A percentile compares a stretch with the other conserved stretches of the same genome.
phyloP scores from a whole-genome alignment of 1,284 basidiomycete genomes.

The Apiotrichum akiyoshidainum region DNA sequence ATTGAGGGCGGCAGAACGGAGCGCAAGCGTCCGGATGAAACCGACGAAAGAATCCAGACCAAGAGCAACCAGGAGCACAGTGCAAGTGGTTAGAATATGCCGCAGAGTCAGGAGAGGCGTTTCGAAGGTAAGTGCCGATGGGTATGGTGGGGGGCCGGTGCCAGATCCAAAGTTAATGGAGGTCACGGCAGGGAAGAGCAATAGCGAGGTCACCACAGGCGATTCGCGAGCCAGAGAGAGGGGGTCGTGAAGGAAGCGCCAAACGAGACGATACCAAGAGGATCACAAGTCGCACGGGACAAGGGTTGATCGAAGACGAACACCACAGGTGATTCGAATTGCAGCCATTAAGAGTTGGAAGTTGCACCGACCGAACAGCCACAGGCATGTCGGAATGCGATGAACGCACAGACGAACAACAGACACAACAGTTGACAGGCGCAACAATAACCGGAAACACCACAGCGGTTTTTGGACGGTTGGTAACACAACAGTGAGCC shows the following conservation, averaged over 20 bases:
- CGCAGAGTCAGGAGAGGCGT: background rate
- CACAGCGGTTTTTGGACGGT: background rate
- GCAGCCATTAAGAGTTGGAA: background rate
- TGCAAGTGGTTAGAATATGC: slow-evolving; percentile 2
- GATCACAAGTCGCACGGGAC: slow-evolving; percentile 4
- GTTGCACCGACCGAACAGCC: slow-evolving; percentile 1
- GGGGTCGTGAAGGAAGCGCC: slow-evolving; percentile 6
- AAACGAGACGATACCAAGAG: slow-evolving; percentile 3
- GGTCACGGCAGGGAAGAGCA: background rate
- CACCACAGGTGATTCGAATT: slow-evolving; percentile 2
- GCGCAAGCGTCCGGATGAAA: background rate
- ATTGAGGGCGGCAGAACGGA: background rate
- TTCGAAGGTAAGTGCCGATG: background rate
- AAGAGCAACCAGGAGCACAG: slow-evolving; percentile 3
- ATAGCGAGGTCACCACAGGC: slow-evolving; percentile 5
- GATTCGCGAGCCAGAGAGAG: background rate
- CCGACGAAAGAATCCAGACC: background rate
- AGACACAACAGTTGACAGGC: background rate
- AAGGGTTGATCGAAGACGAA: background rate
- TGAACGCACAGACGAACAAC: background rate
- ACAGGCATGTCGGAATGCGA: background rate
- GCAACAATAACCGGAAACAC: background rate
- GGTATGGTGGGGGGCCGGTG: background rate
- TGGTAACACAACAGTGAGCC: slow-evolving; percentile 4
- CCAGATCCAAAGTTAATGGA: too few species aligned